Evolutionary conservation across 1,284 basidiomycete genomes (phyloP).

Genomic region (Ceratorhiza oryzae-sativae): DNA sequence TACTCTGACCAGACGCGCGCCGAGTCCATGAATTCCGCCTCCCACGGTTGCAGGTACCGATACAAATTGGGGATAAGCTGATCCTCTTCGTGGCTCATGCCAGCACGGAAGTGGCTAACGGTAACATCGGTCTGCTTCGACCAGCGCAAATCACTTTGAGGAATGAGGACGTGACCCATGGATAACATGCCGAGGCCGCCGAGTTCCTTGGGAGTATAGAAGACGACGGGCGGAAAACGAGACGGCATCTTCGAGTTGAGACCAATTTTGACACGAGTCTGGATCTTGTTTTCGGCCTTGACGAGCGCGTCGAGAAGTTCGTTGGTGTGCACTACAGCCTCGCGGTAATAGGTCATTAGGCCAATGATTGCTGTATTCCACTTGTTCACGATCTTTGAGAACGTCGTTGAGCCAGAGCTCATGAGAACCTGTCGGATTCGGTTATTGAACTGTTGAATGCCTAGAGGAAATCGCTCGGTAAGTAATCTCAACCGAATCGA

Average conservation of each 20-base stretch:
- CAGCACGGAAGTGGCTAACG: constrained; percentile 95
- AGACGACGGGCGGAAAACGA: constrained; percentile 97
- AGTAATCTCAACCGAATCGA: constrained; percentile 9
- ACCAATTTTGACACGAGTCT: constrained; percentile 99
- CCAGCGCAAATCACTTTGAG: constrained; percentile 96
- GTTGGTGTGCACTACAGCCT: constrained; percentile 98
- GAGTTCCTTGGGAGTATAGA: constrained; percentile 94
- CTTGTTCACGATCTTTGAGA: constrained; percentile 99
- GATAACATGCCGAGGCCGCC: constrained; percentile 99
- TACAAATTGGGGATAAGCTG: constrained; percentile 97
- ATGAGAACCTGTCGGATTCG: constrained; percentile 96
- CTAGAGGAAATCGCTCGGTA: constrained; percentile 51
- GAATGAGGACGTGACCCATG: constrained; percentile 99
- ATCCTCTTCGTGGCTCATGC: constrained; percentile 95
- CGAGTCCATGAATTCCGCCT: constrained; percentile 97
- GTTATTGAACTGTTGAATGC: constrained; percentile 96
- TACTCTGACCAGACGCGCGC: constrained; percentile 99
- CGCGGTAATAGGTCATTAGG: constrained; percentile 97
- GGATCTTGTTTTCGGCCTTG: constrained; percentile 98
- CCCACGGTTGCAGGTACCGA: constrained; percentile 98
- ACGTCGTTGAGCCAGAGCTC: constrained; percentile 98
- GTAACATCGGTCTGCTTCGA: constrained; percentile 98
- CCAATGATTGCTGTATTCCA: constrained; percentile 98
- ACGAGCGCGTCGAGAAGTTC: constrained; percentile 93
- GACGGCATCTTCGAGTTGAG: constrained; percentile 99